Evolutionary conservation across 2,329 filamentous ascomycete species (phyloP).

Genomic region (Microascus cirrosus): DNA sequence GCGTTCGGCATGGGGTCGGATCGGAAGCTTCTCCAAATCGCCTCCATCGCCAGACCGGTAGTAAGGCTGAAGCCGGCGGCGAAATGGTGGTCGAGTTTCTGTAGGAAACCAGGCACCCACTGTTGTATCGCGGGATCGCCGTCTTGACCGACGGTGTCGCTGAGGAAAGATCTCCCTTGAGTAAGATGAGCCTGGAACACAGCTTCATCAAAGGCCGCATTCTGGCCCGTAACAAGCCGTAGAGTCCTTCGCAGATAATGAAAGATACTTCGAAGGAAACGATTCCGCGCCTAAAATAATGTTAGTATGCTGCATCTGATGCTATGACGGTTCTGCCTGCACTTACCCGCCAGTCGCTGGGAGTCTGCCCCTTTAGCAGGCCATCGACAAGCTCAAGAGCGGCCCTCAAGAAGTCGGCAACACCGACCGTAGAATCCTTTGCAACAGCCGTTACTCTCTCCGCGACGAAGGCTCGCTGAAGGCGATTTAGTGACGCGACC

Average conservation of each 20-base stretch:
- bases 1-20: slow-evolving; percentile 44
- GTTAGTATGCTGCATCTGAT: not conserved
- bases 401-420: slow-evolving; percentile 35
- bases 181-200: slow-evolving; percentile 52
- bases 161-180: slow-evolving; percentile 33
- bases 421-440: slow-evolving; percentile 48
- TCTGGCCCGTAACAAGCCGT: slow-evolving; percentile 25
- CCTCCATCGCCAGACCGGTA: slow-evolving; percentile 71
- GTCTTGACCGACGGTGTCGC: slow-evolving; percentile 9
- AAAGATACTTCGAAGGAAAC: slow-evolving; percentile 25
- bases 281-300: slow-evolving; percentile 2
- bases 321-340: not conserved
- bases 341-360: slow-evolving; percentile 6
- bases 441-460: slow-evolving; percentile 42
- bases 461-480: slow-evolving; percentile 48
- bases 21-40: slow-evolving; percentile 62
- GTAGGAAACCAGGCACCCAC: slow-evolving; percentile 27
- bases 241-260: slow-evolving; percentile 46
- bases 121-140: slow-evolving; percentile 7
- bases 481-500: slow-evolving; percentile 43
- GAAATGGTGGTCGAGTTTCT: slow-evolving; percentile 45
- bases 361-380: slow-evolving; percentile 25
- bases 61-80: slow-evolving; percentile 58
- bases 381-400: slow-evolving; percentile 25
- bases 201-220: slow-evolving; percentile 44